Base-by-base conservation (phyloP, 2,329 filamentous ascomycete genomes). In the Akanthomyces uredinophilus region DNA sequence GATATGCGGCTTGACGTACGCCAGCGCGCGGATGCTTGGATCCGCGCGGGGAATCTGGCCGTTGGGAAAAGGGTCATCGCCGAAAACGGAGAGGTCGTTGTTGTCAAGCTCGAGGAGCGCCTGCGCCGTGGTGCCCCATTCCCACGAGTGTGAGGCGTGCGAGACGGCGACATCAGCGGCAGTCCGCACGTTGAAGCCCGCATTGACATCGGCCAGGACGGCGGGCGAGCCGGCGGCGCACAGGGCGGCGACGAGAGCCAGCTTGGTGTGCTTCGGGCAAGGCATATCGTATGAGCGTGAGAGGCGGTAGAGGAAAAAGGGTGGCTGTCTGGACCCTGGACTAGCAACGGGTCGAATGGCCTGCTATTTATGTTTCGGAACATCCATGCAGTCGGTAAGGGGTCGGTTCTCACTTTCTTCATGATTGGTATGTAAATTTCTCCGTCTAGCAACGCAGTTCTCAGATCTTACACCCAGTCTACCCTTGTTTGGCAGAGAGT, bases 81-180 rank as follows among this genome's bases (percentile, higher is more conserved):
- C 60, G 50, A 64, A 65, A 24, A 65, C 64, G 51, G 64, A 65
- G 4, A 65, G 54, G 18, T 65, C 63, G 8, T 53, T 53, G 55
- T 65, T 64, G 43, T 65, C 54, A 18, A 65, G 59, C 51, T 65
- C 64, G 43, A 65, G 52, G 8, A 65, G 59, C 18, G 64, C 64
- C 47, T 65, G 47, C 6, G 64, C 64, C 7, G 64, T 50, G 39
- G 64, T 65, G 22, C 64, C 64, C 64, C 64, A 65, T 65, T 65
- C 64, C 64, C 64, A 65, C 8, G 64, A 65, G 24, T 65, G 60
- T 11, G 29, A 27, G 16, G 62, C 24, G 7, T 55, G 64, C 8
- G 58, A 41, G 1, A 53, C 35, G 62, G 64, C 64, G 20, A 65
- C 62, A 32, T 60, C 32, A 51, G 64, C 62, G 5, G 62, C 62